Percentiles rank a stretch among this genome's conserved stretches.
These are phyloP conservation scores for Tolypocladium tropicale DNA, from an alignment of 2,329 filamentous ascomycete species.

Conservation along the genomic window DNA sequence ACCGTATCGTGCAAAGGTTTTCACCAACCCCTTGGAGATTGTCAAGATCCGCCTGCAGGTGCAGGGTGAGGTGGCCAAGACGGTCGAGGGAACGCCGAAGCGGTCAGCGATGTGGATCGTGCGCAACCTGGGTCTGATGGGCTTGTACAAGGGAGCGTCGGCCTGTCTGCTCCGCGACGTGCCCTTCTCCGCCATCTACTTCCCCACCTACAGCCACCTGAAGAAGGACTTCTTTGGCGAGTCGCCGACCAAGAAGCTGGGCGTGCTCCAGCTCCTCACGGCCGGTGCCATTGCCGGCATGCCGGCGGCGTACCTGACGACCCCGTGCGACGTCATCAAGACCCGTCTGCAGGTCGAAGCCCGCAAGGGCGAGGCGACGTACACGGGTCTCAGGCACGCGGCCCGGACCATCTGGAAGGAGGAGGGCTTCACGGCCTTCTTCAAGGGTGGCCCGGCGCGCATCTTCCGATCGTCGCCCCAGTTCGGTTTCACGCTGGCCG, in stretches of 20 bases:
- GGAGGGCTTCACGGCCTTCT: slow-evolving; percentile 93
- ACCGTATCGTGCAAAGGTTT: slow-evolving; percentile 47
- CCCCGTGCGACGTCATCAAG: slow-evolving; percentile 98
- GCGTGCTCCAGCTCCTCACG: slow-evolving; percentile 81
- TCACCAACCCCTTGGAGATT: slow-evolving; percentile 96
- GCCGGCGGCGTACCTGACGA: slow-evolving; percentile 89
- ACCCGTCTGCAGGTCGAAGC: slow-evolving; percentile 95
- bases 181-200: slow-evolving; percentile 97
- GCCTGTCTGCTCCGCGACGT: slow-evolving; percentile 93
- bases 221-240: slow-evolving; percentile 95
- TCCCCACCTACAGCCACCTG: slow-evolving; percentile 90
- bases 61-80: slow-evolving; percentile 91
- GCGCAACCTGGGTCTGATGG: slow-evolving; percentile 83
- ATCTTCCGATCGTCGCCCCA: slow-evolving; percentile 92
- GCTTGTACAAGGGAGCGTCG: slow-evolving; percentile 92
- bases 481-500: slow-evolving; percentile 94
- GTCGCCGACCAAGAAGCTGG: slow-evolving; percentile 74
- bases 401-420: slow-evolving; percentile 76
- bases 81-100: slow-evolving; percentile 67
- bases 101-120: slow-evolving; percentile 98
- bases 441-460: slow-evolving; percentile 94
- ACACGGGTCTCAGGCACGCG: slow-evolving; percentile 79
- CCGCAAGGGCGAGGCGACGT: slow-evolving; percentile 83
- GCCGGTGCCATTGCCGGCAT: slow-evolving; percentile 91
- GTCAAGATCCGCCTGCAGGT: slow-evolving; percentile 98